A percentile compares a stretch with the other conserved stretches of the same genome.
phyloP scores from a whole-genome alignment of 768 basidiomycete genomes.

The Cystofilobasidium capitatum region DNA sequence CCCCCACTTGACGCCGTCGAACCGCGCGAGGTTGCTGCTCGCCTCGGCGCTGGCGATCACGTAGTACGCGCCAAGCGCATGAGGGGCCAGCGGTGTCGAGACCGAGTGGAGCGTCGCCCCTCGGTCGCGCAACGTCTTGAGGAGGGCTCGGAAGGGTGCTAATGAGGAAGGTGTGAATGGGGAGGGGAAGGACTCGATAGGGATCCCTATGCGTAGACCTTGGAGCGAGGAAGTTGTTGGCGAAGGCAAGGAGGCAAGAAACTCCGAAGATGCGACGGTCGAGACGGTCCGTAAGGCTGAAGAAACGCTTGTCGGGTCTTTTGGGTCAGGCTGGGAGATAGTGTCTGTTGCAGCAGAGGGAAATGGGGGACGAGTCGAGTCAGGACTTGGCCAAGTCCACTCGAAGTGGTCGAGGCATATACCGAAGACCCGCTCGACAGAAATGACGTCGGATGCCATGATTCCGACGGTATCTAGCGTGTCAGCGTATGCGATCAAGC shows the following conservation, averaged over 20 bases:
- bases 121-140: constrained; percentile 43
- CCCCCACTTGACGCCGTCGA: constrained; percentile 79
- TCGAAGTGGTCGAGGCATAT: constrained; percentile 32
- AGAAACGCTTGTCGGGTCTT: constrained; percentile 65
- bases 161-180: constrained; percentile 50
- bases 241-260: constrained; percentile 7
- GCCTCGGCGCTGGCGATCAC: constrained; percentile 92
- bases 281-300: constrained; percentile 40
- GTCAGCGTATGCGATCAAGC: constrained; percentile 85
- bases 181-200: constrained; percentile 72
- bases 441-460: constrained; percentile 50
- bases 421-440: constrained; percentile 57
- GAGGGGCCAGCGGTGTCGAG: constrained; percentile 57
- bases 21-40: constrained; percentile 80
- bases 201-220: constrained; percentile 64
- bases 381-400: neutral
- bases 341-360: constrained; percentile 37
- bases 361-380: neutral
- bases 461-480: constrained; percentile 91
- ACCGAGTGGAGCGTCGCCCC: constrained; percentile 67
- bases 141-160: constrained; percentile 42
- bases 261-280: neutral
- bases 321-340: constrained; percentile 52
- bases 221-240: constrained; percentile 35
- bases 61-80: constrained; percentile 87